phyloP scores from a whole-genome alignment of 345 rosid species.

The Passiflora organensis region DNA sequence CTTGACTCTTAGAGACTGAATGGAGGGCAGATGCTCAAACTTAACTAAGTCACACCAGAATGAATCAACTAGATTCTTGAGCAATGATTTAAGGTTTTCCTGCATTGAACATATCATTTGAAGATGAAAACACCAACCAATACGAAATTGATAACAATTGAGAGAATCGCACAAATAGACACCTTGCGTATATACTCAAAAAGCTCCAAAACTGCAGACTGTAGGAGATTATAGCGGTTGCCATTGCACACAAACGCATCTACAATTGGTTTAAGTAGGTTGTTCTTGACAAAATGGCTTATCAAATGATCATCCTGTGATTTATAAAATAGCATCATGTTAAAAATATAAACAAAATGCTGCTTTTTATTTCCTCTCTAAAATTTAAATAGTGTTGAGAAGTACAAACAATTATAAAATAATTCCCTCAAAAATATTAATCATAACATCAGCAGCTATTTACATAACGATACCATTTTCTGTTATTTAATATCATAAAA shows the following conservation, averaged over 20 bases:
- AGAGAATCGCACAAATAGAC: too few relatives aligned
- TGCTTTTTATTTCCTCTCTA: neutral
- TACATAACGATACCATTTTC: too few relatives aligned
- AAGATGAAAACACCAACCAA: slow-evolving; percentile 10
- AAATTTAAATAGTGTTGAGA: too few relatives aligned
- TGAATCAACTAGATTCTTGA: slow-evolving; percentile 69
- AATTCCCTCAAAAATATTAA: too few relatives aligned
- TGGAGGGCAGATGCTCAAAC: slow-evolving; percentile 52
- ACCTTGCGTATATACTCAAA: slow-evolving; percentile 94
- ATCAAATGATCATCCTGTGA: slow-evolving; percentile 83
- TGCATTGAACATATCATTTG: slow-evolving; percentile 30
- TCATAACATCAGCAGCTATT: too few relatives aligned
- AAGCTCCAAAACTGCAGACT: slow-evolving; percentile 88
- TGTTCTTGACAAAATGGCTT: slow-evolving; percentile 74
- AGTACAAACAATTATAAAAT: too few relatives aligned
- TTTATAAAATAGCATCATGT: slow-evolving; percentile 8
- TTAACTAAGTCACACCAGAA: slow-evolving; percentile 73
- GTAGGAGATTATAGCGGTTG: slow-evolving; percentile 80
- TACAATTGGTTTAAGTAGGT: slow-evolving; percentile 76
- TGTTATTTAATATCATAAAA: too few relatives aligned
- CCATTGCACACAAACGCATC: slow-evolving; percentile 90
- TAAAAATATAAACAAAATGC: neutral
- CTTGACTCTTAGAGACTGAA: slow-evolving; percentile 64
- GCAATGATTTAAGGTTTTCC: slow-evolving; percentile 76
- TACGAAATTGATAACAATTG: slow-evolving; percentile 14